Evolutionary conservation across 306 rosid species (phyloP), one percentile per base, ranked within the genome.

Genomic region (Cicer cuneatum): DNA sequence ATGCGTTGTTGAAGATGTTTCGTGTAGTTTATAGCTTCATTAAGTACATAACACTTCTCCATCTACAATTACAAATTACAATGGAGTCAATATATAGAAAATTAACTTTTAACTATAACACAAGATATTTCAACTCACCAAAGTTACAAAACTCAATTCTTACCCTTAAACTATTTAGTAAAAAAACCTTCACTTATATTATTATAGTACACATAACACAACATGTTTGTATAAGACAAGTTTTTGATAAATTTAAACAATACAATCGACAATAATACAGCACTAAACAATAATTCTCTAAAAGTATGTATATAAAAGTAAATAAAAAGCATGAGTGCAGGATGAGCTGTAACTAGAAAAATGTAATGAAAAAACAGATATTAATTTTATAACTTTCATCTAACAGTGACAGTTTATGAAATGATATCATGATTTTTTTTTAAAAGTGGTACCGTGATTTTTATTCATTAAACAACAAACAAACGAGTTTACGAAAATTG

Each of bases 41-140:
- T 2, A 74, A 80, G 71, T 39, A 80, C 70, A 11, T 75, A 57
- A 35, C 63, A 69, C 64, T 80, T 80, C 66, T 80, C 83, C 75
- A 65, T 80, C 83, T 68, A 37, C 29, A 72, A 14, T 40, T 8
- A 66, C 5, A 14, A 40, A 61, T 38, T 61, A 37, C 43, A 37
- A 37, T 21, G 6, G 0, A 13, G n/a, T 5, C 8, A 56, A 7
- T 10, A 56, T 21, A 21, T 24, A 24, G 9, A 2, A 56, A 56
- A 10, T 29, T 11, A 58, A 58, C 45, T 8, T 24, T 54, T 10
- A 24, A 21, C 24, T n/a, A n/a, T n/a, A n/a, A n/a, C n/a, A n/a
- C n/a, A n/a, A n/a, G n/a, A n/a, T n/a, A n/a, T n/a, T n/a, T n/a
- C n/a, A n/a, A n/a, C n/a, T n/a, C n/a, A n/a, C n/a, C n/a, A n/a